Percentiles rank a stretch among this genome's conserved stretches.
These are phyloP conservation scores for Pouteria campechiana DNA, from an alignment of 179 eudicot species.

Conservation along the genomic window DNA sequence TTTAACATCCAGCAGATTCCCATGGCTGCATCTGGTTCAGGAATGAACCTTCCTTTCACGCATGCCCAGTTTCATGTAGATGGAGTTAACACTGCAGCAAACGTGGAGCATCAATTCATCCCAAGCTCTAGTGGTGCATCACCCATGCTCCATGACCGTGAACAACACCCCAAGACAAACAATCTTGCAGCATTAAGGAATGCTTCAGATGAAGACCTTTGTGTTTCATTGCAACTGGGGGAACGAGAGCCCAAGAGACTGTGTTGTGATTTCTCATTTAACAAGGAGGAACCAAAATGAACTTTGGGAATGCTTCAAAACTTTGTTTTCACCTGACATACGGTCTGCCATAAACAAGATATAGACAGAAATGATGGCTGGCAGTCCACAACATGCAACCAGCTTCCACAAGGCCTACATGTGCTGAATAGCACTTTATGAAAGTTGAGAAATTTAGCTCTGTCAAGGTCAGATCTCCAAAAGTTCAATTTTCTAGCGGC, in stretches of 20 bases:
- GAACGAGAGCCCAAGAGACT: slow-evolving; percentile 30
- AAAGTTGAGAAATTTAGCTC: too few species aligned
- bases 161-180: slow-evolving; percentile 5
- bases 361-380: too few species aligned
- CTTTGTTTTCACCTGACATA: too few species aligned
- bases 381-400: too few species aligned
- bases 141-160: slow-evolving; percentile 5
- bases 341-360: too few species aligned
- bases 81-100: slow-evolving; percentile 10
- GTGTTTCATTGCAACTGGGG: slow-evolving; percentile 35
- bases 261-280: slow-evolving; percentile 5
- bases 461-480: too few species aligned
- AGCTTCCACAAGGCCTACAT: too few species aligned
- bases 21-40: slow-evolving; percentile 6
- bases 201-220: slow-evolving; percentile 15
- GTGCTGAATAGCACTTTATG: too few species aligned
- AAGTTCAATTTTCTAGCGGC: too few species aligned
- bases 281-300: slow-evolving; percentile 4
- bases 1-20: slow-evolving; percentile 15
- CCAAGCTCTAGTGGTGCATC: slow-evolving; percentile 20
- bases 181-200: slow-evolving; percentile 20
- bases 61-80: slow-evolving; percentile 15
- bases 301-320: neutral
- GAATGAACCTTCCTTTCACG: slow-evolving; percentile 1
- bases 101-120: slow-evolving; percentile 36